phyloP scores from a whole-genome alignment of 805 yeast genomes.

The Teunomyces pallodes region DNA sequence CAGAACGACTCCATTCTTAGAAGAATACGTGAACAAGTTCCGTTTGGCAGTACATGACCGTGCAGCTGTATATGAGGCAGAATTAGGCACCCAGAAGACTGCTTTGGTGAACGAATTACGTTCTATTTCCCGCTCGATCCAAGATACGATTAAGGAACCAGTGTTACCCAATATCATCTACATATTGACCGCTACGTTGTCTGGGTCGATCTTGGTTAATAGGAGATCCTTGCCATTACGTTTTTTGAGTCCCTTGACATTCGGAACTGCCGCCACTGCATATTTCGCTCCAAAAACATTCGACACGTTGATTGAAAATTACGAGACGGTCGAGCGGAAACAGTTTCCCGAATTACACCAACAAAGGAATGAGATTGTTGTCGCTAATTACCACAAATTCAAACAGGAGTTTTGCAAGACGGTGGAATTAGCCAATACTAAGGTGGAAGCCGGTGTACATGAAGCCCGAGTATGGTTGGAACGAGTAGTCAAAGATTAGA shows the following conservation, averaged over 20 bases:
- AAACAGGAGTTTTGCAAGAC: slow-evolving; percentile 9
- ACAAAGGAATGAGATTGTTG: slow-evolving; percentile 21
- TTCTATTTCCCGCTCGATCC: slow-evolving; percentile 26
- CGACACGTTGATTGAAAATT: slow-evolving; percentile 14
- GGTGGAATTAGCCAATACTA: slow-evolving; percentile 11
- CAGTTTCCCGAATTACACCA: slow-evolving; percentile 30
- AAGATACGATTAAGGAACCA: slow-evolving; percentile 46
- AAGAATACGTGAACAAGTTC: slow-evolving; percentile 37
- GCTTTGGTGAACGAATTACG: slow-evolving; percentile 45
- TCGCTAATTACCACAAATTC: slow-evolving; percentile 5
- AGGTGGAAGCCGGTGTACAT: slow-evolving; percentile 23
- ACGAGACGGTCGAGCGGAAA: slow-evolving; percentile 24
- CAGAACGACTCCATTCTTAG: slow-evolving; percentile 47
- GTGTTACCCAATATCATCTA: slow-evolving; percentile 54
- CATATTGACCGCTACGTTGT: slow-evolving; percentile 52
- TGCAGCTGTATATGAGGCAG: slow-evolving; percentile 39
- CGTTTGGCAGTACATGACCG: slow-evolving; percentile 40
- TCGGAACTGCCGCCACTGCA: slow-evolving; percentile 45
- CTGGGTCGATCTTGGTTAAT: slow-evolving; percentile 55
- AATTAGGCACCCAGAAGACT: slow-evolving; percentile 43
- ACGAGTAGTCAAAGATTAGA: slow-evolving; percentile 9
- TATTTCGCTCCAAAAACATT: slow-evolving; percentile 55
- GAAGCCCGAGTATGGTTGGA: slow-evolving; percentile 21
- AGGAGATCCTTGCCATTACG: slow-evolving; percentile 49
- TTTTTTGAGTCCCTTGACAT: slow-evolving; percentile 48